Evolutionary conservation across 495 filamentous ascomycete genomes (phyloP), one percentile per base, ranked within the genome.

Genomic region (Neurospora sp.): DNA sequence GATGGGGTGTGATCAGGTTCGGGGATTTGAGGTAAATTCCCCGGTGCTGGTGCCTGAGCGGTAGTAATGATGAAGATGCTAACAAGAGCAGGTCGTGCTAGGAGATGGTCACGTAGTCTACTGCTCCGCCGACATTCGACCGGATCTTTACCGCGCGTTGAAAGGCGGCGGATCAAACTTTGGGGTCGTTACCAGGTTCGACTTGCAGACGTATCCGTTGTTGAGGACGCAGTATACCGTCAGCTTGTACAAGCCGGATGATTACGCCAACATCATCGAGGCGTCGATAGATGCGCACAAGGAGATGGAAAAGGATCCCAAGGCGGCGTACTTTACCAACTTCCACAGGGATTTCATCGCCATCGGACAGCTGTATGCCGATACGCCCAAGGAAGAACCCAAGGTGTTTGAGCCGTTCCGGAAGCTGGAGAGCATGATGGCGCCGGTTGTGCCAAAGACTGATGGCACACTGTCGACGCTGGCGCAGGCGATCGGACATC

Each of bases 151-250:
- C 74, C 77, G 78, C 31, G 86, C 86, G 3, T 79, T 91, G 6
- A 88, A 88, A 71, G 89, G 89, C 43, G 86, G 88, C 39, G 81
- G 83, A 8, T 87, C 85, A 74, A 91, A 90, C 79, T 88, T 90
- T 71, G 89, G 88, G 15, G 84, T 92, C 73, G 86, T 90, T n/a
- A 90, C 89, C 5, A 76, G 82, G 17, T 86, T 89, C 75, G 59
- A 43, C 34, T 76, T 81, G 13, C 54, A 66, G 28, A 66, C 54
- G 77, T 24, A 38, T 39, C 59, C 48, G 9, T 73, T 40, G 54
- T 5, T 69, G 34, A 39, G 24, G 36, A 34, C 48, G 24, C 66
- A 36, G 15, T 69, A 38, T 5, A 39, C 34, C 13, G 71, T 74
- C 8, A 73, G 74, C 48, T 70, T 69, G 13, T 73, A 34, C 70